phyloP scores from a whole-genome alignment of 2,329 filamentous ascomycete genomes.

The Zopfia rhizophila region DNA sequence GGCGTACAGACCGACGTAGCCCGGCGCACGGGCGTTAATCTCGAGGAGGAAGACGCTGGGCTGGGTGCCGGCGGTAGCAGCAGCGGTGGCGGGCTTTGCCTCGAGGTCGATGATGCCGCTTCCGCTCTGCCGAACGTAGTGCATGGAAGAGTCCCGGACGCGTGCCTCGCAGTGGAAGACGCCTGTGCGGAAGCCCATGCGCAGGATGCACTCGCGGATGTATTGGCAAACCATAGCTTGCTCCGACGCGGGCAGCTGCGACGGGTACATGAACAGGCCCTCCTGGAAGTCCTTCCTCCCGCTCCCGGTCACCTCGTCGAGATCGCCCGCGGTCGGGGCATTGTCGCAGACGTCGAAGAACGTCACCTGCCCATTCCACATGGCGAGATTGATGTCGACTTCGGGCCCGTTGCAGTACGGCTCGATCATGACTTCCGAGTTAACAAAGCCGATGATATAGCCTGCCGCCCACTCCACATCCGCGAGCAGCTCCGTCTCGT shows the following conservation, averaged over 20 bases:
- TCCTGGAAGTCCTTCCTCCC: constrained; percentile 5
- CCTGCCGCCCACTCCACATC: constrained; percentile 21
- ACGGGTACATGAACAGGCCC: constrained; percentile 9
- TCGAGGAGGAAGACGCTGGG: constrained; percentile 22
- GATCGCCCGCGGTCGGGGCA: constrained; percentile 14
- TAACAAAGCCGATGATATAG: too few species aligned
- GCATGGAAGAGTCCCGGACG: constrained; percentile 8
- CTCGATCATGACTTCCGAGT: constrained; percentile 36
- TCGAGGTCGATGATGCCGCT: constrained; percentile 35
- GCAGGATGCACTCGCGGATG: constrained; percentile 1
- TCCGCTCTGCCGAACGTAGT: constrained; percentile 19
- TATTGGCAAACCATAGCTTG: constrained; percentile 4
- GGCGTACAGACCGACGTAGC: not conserved
- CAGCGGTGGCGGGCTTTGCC: too few species aligned
- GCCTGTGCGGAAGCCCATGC: constrained; percentile 10
- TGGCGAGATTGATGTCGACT: constrained; percentile 20
- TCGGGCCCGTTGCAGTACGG: constrained; percentile 23
- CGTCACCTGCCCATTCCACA: constrained; percentile 16
- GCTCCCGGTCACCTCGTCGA: constrained; percentile 35
- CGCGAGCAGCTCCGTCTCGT: constrained; percentile 32
- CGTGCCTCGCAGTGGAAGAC: constrained; percentile 17
- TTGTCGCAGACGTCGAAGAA: constrained; percentile 22
- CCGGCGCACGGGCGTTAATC: not conserved
- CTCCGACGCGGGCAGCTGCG: constrained; percentile 8
- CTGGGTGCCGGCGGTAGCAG: too few species aligned